Conservation (phyloP, 2,329 filamentous ascomycete species). For the Pseudogymnoascus sp. region DNA sequence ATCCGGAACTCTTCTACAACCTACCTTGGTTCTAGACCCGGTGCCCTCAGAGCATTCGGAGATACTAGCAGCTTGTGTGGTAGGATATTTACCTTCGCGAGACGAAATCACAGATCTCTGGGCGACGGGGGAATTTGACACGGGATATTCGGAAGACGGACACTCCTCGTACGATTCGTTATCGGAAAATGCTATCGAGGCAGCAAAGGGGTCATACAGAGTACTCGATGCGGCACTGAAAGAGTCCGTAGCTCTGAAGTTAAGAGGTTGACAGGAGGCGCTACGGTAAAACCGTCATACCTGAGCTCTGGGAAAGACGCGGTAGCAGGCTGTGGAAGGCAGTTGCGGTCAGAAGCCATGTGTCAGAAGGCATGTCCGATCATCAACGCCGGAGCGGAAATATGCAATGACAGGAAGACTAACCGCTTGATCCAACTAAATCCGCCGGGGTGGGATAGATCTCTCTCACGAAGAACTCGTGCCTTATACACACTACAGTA, state of each 20-base stretch:
- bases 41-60: constrained; percentile 71
- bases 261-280: not conserved
- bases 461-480: not conserved
- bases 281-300: not conserved
- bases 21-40: constrained; percentile 66
- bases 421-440: not conserved
- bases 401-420: not conserved
- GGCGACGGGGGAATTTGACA: constrained; percentile 67
- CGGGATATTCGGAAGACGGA: constrained; percentile 34
- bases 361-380: constrained; percentile 3
- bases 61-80: constrained; percentile 76
- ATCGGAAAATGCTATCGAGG: constrained; percentile 56
- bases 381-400: not conserved
- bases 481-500: not conserved
- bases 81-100: constrained; percentile 77
- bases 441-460: not conserved
- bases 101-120: constrained; percentile 94
- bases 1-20: constrained; percentile 20
- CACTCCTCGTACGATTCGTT: constrained; percentile 43
- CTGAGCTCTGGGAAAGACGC: not conserved
- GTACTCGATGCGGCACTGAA: constrained; percentile 55
- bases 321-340: not conserved
- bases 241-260: constrained; percentile 42
- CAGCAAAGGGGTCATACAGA: constrained; percentile 49
- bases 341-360: constrained; percentile 3